These are phyloP conservation scores for Aspergillus nidulans DNA, from an alignment of 495 filamentous ascomycete species.

Conservation along the genomic window DNA sequence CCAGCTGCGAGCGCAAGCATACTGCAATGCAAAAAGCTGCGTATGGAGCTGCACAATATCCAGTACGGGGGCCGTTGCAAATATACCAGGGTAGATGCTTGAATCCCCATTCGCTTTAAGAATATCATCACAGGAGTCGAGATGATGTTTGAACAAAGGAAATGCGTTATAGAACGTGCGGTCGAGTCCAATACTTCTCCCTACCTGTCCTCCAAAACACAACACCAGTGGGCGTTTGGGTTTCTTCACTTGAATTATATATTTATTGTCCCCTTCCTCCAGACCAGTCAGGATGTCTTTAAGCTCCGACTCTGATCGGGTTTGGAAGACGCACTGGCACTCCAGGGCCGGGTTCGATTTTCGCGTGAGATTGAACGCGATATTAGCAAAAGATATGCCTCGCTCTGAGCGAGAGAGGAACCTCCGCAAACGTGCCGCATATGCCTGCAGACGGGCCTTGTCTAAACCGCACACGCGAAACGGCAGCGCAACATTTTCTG, in stretches of 20 bases:
- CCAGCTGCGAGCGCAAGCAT: conserved; percentile 44
- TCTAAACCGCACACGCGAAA: conserved; percentile 15
- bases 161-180: conserved; percentile 29
- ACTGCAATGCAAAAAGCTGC: conserved; percentile 45
- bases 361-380: conserved; percentile 14
- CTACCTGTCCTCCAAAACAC: conserved; percentile 53
- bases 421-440: conserved; percentile 1
- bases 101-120: conserved; percentile 22
- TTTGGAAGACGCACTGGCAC: conserved; percentile 7
- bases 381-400: conserved; percentile 1
- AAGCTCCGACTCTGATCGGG: conserved; percentile 8
- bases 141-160: conserved; percentile 32
- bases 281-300: neutral
- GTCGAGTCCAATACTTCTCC: conserved; percentile 40
- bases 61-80: conserved; percentile 28
- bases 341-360: conserved; percentile 18
- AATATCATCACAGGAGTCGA: conserved; percentile 22
- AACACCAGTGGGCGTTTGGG: conserved; percentile 38
- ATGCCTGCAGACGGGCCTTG: conserved; percentile 11
- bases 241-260: conserved; percentile 9
- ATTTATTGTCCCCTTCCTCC: neutral
- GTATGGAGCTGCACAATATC: conserved; percentile 44
- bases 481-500: conserved; percentile 1
- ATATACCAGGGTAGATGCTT: conserved; percentile 47
- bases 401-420: conserved; percentile 1